A percentile compares a stretch with the other conserved stretches of the same genome.
Evolutionary conservation across 441 rosid genomes (phyloP).

Genomic region (Gossypium laxum): DNA sequence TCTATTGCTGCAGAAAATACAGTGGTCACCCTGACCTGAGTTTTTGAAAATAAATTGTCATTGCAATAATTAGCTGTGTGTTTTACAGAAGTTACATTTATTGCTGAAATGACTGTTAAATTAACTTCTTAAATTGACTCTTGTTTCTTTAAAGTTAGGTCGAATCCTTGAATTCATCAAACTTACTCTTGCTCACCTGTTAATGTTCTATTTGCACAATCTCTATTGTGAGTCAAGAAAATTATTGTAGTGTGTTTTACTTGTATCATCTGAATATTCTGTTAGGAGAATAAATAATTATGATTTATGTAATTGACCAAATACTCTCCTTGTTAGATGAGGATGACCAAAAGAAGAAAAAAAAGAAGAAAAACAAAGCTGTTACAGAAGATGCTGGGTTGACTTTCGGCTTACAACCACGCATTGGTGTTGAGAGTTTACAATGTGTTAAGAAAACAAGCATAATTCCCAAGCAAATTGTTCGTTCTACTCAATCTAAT

Average conservation of each 20-base stretch:
- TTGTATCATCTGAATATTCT: not conserved
- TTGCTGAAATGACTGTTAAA: constrained; percentile 3
- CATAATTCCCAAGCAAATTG: constrained; percentile 30
- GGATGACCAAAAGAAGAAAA: constrained; percentile 64
- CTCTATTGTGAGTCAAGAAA: not conserved
- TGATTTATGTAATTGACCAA: not conserved
- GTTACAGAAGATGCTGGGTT: constrained; percentile 32
- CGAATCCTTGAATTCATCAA: not conserved
- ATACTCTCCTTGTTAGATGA: constrained; percentile 42
- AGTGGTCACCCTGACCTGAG: not conserved
- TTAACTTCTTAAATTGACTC: not conserved
- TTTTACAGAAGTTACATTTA: not conserved
- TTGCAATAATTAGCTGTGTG: not conserved
- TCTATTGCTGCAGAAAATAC: not conserved
- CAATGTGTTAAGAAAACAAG: constrained; percentile 49
- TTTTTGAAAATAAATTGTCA: not conserved
- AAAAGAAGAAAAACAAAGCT: constrained; percentile 59
- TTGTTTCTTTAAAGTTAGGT: not conserved
- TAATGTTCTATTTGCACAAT: constrained; percentile 1
- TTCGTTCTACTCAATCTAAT: constrained; percentile 30
- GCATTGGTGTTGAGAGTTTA: constrained; percentile 32
- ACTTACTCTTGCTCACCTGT: not conserved
- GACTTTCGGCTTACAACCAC: constrained; percentile 34
- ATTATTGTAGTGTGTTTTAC: not conserved
- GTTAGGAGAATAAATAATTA: not conserved